A percentile compares a stretch with the other conserved stretches of the same genome.
phyloP scores from a whole-genome alignment of 2,329 filamentous ascomycete genomes.

The Hypomyces perniciosus region DNA sequence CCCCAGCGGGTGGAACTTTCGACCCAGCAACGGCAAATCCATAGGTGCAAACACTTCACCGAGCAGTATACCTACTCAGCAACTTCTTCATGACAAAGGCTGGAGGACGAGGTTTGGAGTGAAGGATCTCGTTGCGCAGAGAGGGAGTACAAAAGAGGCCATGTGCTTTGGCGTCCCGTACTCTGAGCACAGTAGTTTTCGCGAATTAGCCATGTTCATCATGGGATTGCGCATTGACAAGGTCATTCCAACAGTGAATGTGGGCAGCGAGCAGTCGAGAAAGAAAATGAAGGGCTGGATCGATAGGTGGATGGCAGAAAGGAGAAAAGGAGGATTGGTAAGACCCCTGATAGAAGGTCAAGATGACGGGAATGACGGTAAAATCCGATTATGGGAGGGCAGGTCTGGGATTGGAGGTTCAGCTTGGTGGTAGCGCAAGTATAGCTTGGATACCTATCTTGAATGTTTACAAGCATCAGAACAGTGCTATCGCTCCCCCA shows the following conservation, averaged over 20 bases:
- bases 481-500: too few species aligned
- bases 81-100: slow-evolving; percentile 50
- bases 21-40: slow-evolving; percentile 51
- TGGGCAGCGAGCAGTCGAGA: slow-evolving; percentile 52
- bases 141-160: slow-evolving; percentile 75
- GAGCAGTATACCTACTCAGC: slow-evolving; percentile 41
- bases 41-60: slow-evolving; percentile 51
- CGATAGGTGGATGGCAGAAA: slow-evolving; percentile 55
- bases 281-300: slow-evolving; percentile 60
- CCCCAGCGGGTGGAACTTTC: slow-evolving; percentile 91
- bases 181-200: slow-evolving; percentile 90
- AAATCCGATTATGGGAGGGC: slow-evolving; percentile 32
- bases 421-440: slow-evolving; percentile 32
- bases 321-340: slow-evolving; percentile 49
- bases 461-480: too few species aligned
- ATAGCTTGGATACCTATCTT: not conserved
- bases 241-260: slow-evolving; percentile 90
- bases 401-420: slow-evolving; percentile 33
- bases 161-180: slow-evolving; percentile 94
- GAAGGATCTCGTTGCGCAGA: slow-evolving; percentile 69
- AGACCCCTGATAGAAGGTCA: slow-evolving; percentile 36
- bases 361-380: slow-evolving; percentile 24
- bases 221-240: slow-evolving; percentile 81
- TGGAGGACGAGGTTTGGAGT: slow-evolving; percentile 73
- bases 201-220: slow-evolving; percentile 89